phyloP scores from a whole-genome alignment of 2,329 filamentous ascomycete species.

The Macrophomina pseudophaseolina region DNA sequence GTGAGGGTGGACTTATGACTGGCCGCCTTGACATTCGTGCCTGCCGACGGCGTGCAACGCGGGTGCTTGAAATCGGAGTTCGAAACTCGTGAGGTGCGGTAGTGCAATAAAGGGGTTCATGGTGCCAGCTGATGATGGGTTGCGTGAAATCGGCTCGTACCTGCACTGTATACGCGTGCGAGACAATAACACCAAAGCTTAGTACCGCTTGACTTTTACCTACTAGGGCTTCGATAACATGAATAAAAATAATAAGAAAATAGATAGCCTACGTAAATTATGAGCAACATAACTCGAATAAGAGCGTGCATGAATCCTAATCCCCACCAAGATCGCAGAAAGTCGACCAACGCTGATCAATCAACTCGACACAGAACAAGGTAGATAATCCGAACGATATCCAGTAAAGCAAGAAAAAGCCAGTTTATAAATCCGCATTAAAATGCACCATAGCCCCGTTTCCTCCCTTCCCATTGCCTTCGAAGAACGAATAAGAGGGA shows the following conservation, averaged over 20 bases:
- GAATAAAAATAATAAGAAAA: no score
- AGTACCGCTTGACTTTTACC: no score
- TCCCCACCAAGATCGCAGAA: no score
- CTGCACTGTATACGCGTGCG: no score
- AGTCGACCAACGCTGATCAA: no score
- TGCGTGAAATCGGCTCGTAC: no score
- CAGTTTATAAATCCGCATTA: not conserved
- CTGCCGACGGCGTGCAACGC: not conserved
- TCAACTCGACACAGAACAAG: not conserved
- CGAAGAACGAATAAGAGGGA: not conserved
- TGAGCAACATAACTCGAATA: no score
- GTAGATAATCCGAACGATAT: not conserved
- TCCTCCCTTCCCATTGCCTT: not conserved
- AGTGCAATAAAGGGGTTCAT: not conserved
- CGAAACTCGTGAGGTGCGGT: conserved; percentile 3
- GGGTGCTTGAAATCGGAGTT: not conserved
- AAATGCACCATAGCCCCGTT: conserved; percentile 1
- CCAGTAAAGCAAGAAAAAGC: not conserved
- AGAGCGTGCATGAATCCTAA: no score
- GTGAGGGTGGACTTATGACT: not conserved
- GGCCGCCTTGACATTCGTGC: not conserved
- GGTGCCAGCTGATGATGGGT: no score
- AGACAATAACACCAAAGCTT: no score
- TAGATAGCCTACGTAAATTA: no score
- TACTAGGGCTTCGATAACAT: no score